Percentiles rank a stretch among this genome's conserved stretches.
Conservation (phyloP, 2,329 filamentous ascomycete species). For the Cercospora berteroae region DNA sequence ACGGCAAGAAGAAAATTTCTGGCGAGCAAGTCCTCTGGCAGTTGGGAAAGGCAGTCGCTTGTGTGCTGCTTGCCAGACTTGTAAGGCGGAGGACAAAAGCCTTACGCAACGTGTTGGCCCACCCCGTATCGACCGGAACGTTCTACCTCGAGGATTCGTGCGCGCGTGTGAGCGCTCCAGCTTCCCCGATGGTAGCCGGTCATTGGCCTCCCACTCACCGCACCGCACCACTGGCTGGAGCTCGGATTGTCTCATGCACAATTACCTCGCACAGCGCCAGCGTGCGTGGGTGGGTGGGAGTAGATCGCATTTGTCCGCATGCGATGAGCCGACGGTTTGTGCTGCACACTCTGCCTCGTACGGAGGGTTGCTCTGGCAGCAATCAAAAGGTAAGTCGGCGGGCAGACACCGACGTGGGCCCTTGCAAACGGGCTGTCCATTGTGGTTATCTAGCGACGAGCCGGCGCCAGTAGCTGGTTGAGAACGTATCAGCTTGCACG, state of each 20-base stretch:
- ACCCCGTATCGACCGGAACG: background rate
- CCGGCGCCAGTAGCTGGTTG: slow-evolving; percentile 11
- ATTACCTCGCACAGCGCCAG: background rate
- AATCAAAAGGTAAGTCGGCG: background rate
- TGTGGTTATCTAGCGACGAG: slow-evolving; percentile 10
- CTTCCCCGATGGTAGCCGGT: slow-evolving; percentile 13
- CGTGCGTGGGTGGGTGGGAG: slow-evolving; percentile 2
- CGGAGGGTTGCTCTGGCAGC: background rate
- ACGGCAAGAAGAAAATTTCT: background rate
- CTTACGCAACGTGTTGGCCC: slow-evolving; percentile 1
- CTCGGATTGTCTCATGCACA: slow-evolving; percentile 10
- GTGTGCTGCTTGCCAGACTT: slow-evolving; percentile 5
- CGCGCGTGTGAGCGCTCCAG: slow-evolving; percentile 8
- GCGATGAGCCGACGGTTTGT: slow-evolving; percentile 8
- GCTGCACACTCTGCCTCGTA: background rate
- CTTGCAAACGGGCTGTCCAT: slow-evolving; percentile 2
- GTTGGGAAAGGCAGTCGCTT: background rate
- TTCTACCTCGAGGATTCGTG: slow-evolving; percentile 1
- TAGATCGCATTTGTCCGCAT: background rate
- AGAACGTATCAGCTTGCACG: background rate
- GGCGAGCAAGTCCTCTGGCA: background rate
- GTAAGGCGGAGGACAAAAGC: slow-evolving; percentile 8
- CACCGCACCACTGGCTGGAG: slow-evolving; percentile 4
- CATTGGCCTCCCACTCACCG: slow-evolving; percentile 10
- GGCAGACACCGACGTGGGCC: background rate